phyloP scores from a whole-genome alignment of 2,329 filamentous ascomycete genomes.

The Hymenoscyphus linearis region DNA sequence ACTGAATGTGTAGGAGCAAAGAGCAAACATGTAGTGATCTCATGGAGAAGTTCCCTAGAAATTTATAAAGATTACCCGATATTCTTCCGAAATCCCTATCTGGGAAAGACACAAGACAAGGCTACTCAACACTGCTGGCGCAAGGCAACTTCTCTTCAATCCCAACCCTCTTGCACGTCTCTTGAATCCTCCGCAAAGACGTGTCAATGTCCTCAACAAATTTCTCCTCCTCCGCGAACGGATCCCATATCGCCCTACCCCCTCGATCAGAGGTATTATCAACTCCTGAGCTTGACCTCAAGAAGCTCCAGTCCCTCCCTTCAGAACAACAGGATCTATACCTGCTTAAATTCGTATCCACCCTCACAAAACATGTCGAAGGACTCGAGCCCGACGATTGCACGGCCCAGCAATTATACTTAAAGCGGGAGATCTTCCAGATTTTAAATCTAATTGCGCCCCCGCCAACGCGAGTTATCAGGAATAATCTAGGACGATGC shows the following conservation, averaged over 20 bases:
- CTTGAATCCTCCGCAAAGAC: conserved; percentile 6
- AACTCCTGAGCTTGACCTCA: conserved; percentile 78
- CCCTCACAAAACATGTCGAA: conserved; percentile 74
- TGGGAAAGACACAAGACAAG: not conserved
- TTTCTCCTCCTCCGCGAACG: conserved; percentile 29
- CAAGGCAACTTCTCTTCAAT: not conserved
- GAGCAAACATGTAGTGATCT: not conserved
- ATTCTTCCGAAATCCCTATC: not conserved
- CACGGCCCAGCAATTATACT: conserved; percentile 80
- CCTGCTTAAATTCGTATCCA: conserved; percentile 81
- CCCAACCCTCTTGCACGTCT: conserved; percentile 6
- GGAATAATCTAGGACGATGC: conserved; percentile 82
- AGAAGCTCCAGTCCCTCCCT: conserved; percentile 83
- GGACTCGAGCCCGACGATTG: conserved; percentile 71
- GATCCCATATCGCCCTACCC: conserved; percentile 29
- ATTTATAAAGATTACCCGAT: conserved; percentile 7
- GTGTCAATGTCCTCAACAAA: conserved; percentile 32
- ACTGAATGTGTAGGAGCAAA: not conserved
- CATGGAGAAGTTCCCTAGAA: not conserved
- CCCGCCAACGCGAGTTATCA: conserved; percentile 78
- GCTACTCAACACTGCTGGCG: not conserved
- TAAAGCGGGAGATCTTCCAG: conserved; percentile 93
- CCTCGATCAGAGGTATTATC: conserved; percentile 37
- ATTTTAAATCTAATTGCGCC: conserved; percentile 79
- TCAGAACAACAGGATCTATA: conserved; percentile 95